phyloP scores from a whole-genome alignment of 805 yeast genomes.

The Saccharomycopsis guyanensis region DNA sequence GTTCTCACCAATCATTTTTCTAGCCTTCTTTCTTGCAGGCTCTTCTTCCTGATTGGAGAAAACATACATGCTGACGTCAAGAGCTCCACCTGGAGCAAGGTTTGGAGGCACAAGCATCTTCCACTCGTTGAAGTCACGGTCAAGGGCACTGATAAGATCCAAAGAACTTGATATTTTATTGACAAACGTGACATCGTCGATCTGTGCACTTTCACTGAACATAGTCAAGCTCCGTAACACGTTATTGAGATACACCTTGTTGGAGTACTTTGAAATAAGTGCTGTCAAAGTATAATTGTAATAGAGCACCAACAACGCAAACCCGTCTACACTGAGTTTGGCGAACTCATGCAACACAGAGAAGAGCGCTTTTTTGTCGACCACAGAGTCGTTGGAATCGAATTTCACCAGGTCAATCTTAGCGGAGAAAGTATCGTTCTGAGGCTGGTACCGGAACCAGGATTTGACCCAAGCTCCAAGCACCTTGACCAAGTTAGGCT shows the following conservation, averaged over 20 bases:
- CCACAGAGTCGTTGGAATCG: background rate
- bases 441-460: conserved; percentile 3
- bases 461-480: background rate
- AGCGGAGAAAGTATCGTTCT: background rate
- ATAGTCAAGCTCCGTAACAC: background rate
- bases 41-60: background rate
- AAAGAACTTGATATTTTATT: background rate
- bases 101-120: background rate
- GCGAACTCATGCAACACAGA: conserved; percentile 13
- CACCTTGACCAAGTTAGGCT: background rate
- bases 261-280: background rate
- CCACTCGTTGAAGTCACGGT: conserved; percentile 1
- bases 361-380: conserved; percentile 3
- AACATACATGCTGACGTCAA: background rate
- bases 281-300: conserved; percentile 2
- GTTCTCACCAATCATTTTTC: background rate
- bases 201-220: background rate
- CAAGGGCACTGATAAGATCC: background rate
- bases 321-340: conserved; percentile 4
- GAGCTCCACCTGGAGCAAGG: background rate
- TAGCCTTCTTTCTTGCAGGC: background rate
- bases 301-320: conserved; percentile 9
- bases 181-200: background rate
- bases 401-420: background rate
- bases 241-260: conserved; percentile 2